Evolutionary conservation across 306 rosid genomes (phyloP), one percentile per base, ranked within the genome.

Genomic region (Biancaea sappan): DNA sequence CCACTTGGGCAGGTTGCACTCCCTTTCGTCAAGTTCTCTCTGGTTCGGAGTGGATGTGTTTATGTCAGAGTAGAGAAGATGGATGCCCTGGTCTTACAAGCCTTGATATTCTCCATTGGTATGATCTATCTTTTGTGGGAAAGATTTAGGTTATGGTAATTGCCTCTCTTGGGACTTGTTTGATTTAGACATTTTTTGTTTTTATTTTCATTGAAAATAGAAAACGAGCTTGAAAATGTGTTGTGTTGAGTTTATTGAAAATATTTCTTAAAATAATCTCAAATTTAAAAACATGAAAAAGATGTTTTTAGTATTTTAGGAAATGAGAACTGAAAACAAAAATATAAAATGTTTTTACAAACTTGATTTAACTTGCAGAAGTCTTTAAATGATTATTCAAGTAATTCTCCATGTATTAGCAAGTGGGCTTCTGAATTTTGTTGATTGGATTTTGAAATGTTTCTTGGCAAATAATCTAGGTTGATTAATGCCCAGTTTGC

Each of bases 41-140:
- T 66, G 72, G 68, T 73, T 67, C 66, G 83, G 75, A 67, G 71
- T 76, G 78, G 75, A 64, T 63, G 10, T 5, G 22, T 58, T 43
- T 43, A 43, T 1, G 48, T n/a, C 48, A 63, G 51, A 32, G 59
- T 35, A 76, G 63, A 75, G 77, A 76, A 47, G 86, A 63, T 79
- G 44, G 66, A 61, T 72, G 68, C 56, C 16, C 28, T 64, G 60
- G 66, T 72, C 40, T 58, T 34, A 24, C 60, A 50, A 12, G 64
- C 78, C 65, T 65, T 48, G 81, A 64, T 68, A 29, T 56, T 62
- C 37, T 4, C 52, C 44, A 58, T 74, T 68, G 85, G 85, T 80
- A 84, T 81, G 85, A 65, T 61, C 58, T 74, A 57, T 58, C 67
- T 48, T 73, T 26, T 47, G 32, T 47, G 71, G 72, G 51, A 38